phyloP scores from a whole-genome alignment of 208 protist species.

The Leishmania amazonensis region DNA sequence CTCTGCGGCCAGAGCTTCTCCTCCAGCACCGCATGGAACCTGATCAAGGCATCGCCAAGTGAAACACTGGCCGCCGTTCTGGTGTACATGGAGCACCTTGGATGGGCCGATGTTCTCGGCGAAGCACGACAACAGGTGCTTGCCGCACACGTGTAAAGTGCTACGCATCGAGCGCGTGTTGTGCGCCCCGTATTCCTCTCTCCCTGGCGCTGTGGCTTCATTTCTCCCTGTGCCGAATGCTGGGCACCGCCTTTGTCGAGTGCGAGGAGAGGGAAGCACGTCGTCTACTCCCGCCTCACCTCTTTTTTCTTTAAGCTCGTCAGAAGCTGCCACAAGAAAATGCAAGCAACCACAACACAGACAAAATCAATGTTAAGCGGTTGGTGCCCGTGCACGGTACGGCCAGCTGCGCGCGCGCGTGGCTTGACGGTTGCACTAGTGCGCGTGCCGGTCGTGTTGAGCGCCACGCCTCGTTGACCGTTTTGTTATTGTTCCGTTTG shows the following conservation, averaged over 20 bases:
- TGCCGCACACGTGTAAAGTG: not conserved
- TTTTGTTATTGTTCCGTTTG: not conserved
- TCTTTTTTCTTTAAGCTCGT: not conserved
- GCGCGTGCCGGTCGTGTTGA: not conserved
- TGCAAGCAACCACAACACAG: not conserved
- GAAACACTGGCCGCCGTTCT: conserved; percentile 19
- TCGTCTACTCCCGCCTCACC: not conserved
- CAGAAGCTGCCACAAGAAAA: not conserved
- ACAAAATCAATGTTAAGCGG: not conserved
- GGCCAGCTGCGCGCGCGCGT: not conserved
- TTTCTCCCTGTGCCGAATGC: not conserved
- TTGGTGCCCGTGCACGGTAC: not conserved
- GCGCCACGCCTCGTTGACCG: not conserved
- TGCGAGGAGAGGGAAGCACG: not conserved
- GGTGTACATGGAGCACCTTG: not conserved
- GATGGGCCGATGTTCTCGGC: not conserved
- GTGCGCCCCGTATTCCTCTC: not conserved
- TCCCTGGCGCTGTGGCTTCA: not conserved
- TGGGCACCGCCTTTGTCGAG: not conserved
- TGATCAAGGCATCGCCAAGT: conserved; percentile 8
- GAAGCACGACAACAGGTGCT: conserved; percentile 8
- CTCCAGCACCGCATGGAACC: not conserved
- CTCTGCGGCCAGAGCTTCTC: conserved; percentile 12
- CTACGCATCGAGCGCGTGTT: not conserved
- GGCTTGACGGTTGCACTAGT: not conserved